Evolutionary conservation across 163 green algal species (phyloP), one percentile per base, ranked within the genome.

Genomic region (Scenedesmus sp.): DNA sequence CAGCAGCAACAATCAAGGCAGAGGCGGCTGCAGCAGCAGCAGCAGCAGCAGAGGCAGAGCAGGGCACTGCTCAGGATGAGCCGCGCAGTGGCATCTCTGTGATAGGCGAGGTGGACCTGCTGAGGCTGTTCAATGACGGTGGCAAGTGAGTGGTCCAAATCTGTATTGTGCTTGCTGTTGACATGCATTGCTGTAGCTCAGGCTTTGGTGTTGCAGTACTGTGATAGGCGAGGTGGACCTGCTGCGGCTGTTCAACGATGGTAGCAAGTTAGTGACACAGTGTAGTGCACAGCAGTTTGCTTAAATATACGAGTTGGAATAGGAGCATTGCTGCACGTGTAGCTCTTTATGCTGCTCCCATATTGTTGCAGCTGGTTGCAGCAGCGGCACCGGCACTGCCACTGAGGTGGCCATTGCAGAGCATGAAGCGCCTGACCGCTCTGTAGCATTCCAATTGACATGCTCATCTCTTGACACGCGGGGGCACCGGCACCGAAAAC

Each of bases 41-140:
- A 74, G 85, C 64, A 70, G 85, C 52, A 83, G 85, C 62, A 15
- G 52, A 54, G 46, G 62, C 85, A 57, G 66, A n/a, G 59, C n/a
- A 10, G 6, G 59, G 85, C 85, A 56, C 13, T 20, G 84, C 34
- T 46, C 34, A 52, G 4, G 88, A 83, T n/a, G 56, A 70, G 52
- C 6, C 55, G 2, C 12, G 13, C 73, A 92, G 66, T 66, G 88
- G 82, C 52, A 89, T 92, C 86, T 46, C 94, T 62, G 83, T 98
- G 34, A 92, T 99, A 56, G 97, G 97, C 5, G 91, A 98, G 60
- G 97, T 96, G 4, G 62, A 94, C 57, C 95, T 99, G 34, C 91
- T 94, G 52, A 95, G 95, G 85, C 97, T 98, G 62, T 99, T 98
- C 95, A 99, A 99, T 92, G 98, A 99, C 92, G 98, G 98, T 66